A percentile compares a stretch with the other conserved stretches of the same genome.
These are phyloP conservation scores for Lindgomyces ingoldianus DNA, from an alignment of 495 filamentous ascomycete genomes.

Conservation along the genomic window DNA sequence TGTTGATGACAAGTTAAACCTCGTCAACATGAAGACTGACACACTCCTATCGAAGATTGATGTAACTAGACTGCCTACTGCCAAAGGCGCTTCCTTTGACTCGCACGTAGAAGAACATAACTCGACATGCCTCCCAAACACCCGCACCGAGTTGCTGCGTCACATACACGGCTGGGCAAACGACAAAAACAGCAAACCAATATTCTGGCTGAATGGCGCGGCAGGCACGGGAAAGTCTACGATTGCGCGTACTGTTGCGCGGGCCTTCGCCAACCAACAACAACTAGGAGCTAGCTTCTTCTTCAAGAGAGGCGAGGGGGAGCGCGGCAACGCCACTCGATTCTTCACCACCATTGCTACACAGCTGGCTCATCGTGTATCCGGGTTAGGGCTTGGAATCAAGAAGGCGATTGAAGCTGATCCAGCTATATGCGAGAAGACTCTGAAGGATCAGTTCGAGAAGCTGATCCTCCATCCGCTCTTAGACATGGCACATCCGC, in stretches of 20 bases:
- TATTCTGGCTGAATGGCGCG: slow-evolving; percentile 43
- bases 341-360: too few species aligned
- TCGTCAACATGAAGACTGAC: slow-evolving; percentile 21
- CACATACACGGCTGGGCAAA: slow-evolving; percentile 31
- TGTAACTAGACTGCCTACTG: slow-evolving; percentile 14
- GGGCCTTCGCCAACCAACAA: slow-evolving; percentile 13
- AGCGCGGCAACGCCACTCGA: too few species aligned
- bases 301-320: too few species aligned
- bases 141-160: slow-evolving; percentile 34
- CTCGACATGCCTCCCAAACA: slow-evolving; percentile 27
- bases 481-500: too few species aligned
- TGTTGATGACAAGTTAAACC: not conserved
- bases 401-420: too few species aligned
- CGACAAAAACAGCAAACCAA: slow-evolving; percentile 12
- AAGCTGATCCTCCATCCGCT: too few species aligned
- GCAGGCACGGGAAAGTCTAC: not conserved
- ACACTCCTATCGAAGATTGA: not conserved
- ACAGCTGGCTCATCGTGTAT: too few species aligned
- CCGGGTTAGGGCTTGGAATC: too few species aligned
- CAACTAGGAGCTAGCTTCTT: too few species aligned
- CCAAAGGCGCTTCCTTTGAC: slow-evolving; percentile 31
- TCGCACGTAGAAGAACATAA: slow-evolving; percentile 24
- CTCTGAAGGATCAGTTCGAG: too few species aligned
- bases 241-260: slow-evolving; percentile 12
- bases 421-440: too few species aligned